Evolutionary conservation across 148 eudicot species (phyloP).

Genomic region (Rhododendron mucronatum): DNA sequence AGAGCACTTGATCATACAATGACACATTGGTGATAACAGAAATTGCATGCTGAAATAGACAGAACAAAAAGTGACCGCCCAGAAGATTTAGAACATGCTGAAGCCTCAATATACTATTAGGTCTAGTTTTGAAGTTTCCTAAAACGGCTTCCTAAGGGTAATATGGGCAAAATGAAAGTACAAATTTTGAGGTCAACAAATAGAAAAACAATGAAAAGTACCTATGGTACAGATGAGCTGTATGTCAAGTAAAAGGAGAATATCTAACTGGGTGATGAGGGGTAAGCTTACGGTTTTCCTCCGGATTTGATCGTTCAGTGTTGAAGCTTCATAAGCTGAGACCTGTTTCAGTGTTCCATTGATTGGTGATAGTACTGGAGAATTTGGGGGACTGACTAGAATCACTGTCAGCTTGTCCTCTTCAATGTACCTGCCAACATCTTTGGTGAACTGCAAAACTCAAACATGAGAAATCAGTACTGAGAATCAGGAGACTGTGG

Average conservation of each 20-base stretch:
- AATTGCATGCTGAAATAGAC: not conserved
- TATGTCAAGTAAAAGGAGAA: constrained; percentile 6
- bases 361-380: constrained; percentile 47
- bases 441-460: constrained; percentile 52
- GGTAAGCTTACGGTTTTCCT: constrained; percentile 10
- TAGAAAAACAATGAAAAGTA: not conserved
- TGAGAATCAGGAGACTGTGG: not conserved
- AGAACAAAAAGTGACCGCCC: not conserved
- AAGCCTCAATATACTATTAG: not conserved
- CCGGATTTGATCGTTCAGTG: constrained; percentile 16
- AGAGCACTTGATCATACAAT: not conserved
- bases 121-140: not conserved
- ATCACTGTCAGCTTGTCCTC: constrained; percentile 78
- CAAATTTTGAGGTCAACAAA: not conserved
- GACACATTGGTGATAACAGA: not conserved
- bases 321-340: constrained; percentile 19
- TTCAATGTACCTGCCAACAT: constrained; percentile 48
- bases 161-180: not conserved
- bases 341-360: constrained; percentile 45
- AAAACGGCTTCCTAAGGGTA: not conserved
- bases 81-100: not conserved
- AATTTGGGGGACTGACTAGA: constrained; percentile 48
- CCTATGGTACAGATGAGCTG: not conserved
- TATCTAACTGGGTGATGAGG: constrained; percentile 18
- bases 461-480: constrained; percentile 16